phyloP scores from a whole-genome alignment of 495 filamentous ascomycete species.

The Penicillium paxilli region DNA sequence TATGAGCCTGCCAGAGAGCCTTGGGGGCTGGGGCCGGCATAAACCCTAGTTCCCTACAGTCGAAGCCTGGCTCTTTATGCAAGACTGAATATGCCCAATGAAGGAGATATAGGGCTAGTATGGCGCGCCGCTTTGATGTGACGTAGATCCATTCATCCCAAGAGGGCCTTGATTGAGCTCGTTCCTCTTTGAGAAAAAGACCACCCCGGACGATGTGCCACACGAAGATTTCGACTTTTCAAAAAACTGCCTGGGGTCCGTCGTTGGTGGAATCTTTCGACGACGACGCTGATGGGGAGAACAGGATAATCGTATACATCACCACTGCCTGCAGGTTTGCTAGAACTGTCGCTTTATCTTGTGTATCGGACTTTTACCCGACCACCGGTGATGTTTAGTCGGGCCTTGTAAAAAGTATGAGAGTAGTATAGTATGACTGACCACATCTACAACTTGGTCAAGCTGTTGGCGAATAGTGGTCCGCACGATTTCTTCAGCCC shows the following conservation, averaged over 20 bases:
- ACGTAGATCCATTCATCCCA: slow-evolving; percentile 40
- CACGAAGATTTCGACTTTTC: slow-evolving; percentile 25
- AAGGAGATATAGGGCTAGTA: slow-evolving; percentile 30
- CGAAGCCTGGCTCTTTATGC: slow-evolving; percentile 30
- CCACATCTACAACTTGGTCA: slow-evolving; percentile 21
- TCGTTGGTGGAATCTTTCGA: slow-evolving; percentile 10
- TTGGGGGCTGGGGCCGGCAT: slow-evolving; percentile 38
- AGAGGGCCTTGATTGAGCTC: slow-evolving; percentile 23
- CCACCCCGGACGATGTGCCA: slow-evolving; percentile 29
- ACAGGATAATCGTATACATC: slow-evolving; percentile 39
- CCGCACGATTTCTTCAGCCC: slow-evolving; percentile 30
- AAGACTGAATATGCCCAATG: slow-evolving; percentile 42
- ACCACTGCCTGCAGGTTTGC: slow-evolving; percentile 37
- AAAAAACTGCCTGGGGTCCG: slow-evolving; percentile 23
- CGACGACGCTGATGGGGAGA: slow-evolving; percentile 24
- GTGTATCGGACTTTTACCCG: slow-evolving; percentile 13
- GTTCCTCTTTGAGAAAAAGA: slow-evolving; percentile 37
- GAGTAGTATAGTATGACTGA: slow-evolving; percentile 12
- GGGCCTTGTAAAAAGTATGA: no score
- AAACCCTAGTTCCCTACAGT: slow-evolving; percentile 37
- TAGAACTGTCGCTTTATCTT: slow-evolving; percentile 32
- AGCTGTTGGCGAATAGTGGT: slow-evolving; percentile 29
- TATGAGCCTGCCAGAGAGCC: slow-evolving; percentile 38
- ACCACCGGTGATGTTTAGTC: no score
- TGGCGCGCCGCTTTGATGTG: slow-evolving; percentile 36